Base-by-base conservation (phyloP, 2,329 filamentous ascomycete genomes). In the Claviceps spartinae region DNA sequence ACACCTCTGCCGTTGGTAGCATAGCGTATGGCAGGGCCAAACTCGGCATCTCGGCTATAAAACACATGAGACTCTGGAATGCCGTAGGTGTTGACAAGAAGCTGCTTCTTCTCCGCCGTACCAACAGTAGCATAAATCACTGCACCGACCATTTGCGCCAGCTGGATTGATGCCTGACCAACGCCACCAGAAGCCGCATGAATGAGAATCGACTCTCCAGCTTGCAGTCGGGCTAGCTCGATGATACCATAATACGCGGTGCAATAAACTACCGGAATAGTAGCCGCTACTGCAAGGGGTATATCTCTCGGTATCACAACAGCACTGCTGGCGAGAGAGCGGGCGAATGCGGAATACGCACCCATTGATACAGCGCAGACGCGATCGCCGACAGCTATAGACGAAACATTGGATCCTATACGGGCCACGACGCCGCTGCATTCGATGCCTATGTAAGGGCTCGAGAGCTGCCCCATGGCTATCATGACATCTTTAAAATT, bases 1-100 rank as follows among this genome's bases (percentile, higher is more conserved):
- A 83, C 83, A 11, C 86, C 86, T 3, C 59, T 65, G 13, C 76
- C 77, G 0, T 54, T 52, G 0, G 68, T 71, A 2, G 56, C 57
- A 26, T 22, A 58, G 49, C 30, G 52, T 40, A n/a, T 56, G 6
- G 26, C 53, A 48, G 2, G 52, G 47, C 0, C 56, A 24, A 66
- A 65, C 16, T 54, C 55, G 4, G 54, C 41, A 36, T 62, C 58
- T 36, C 61, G 53, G 38, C 56, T 61, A 48, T 59, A 62, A 48
- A 65, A 63, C 30, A 65, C 61, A 36, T 52, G 61, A 42, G 63
- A 60, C 3, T 64, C 60, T 0, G 67, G 61, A 4, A 76, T 63
- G 2, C 62, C 63, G 49, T 68, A 73, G 9, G 58, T 58, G 0
- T 63, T 54, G 36, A 58, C 54, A 1, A 69, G 51, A 11, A 63